A percentile compares a stretch with the other conserved stretches of the same genome.
Evolutionary conservation across 2,329 filamentous ascomycete species (phyloP).

Genomic region (Paracorniculantispora psalliotae): DNA sequence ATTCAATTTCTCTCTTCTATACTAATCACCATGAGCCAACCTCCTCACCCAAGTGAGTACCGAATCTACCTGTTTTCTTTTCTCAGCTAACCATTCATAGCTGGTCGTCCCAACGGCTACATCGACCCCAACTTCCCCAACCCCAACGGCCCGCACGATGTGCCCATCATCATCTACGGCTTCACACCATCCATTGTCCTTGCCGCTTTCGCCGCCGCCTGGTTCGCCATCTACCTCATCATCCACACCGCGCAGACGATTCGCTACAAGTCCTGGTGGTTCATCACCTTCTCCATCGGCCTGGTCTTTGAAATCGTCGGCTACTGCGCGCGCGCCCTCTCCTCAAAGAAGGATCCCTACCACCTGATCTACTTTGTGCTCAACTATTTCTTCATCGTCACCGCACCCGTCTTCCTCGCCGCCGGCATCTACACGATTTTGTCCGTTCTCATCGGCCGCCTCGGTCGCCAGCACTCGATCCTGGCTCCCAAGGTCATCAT

Average conservation of each 20-base stretch:
- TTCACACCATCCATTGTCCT: conserved; percentile 44
- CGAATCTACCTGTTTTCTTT: not conserved
- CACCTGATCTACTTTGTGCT: conserved; percentile 51
- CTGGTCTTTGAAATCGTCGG: conserved; percentile 45
- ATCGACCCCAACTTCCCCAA: conserved; percentile 49
- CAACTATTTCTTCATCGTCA: conserved; percentile 58
- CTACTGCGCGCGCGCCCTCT: conserved; percentile 45
- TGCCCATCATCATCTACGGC: conserved; percentile 46
- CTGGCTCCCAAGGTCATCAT: conserved; percentile 44
- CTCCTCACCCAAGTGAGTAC: not conserved
- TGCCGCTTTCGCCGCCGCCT: conserved; percentile 35
- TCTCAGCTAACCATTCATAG: not conserved
- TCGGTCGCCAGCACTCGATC: conserved; percentile 37
- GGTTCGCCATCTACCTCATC: conserved; percentile 38
- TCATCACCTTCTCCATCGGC: conserved; percentile 39
- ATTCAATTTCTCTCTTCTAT: not conserved
- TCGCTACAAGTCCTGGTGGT: conserved; percentile 37
- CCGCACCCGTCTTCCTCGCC: conserved; percentile 53
- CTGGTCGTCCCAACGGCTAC: conserved; percentile 29
- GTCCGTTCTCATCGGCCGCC: conserved; percentile 42
- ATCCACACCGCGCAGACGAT: conserved; percentile 33
- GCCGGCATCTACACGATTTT: conserved; percentile 53
- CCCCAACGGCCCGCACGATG: conserved; percentile 40
- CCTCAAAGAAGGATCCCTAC: conserved; percentile 46
- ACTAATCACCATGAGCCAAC: not conserved